These are phyloP conservation scores for Suillus clintonianus DNA, from an alignment of 768 basidiomycete species.

Conservation along the genomic window DNA sequence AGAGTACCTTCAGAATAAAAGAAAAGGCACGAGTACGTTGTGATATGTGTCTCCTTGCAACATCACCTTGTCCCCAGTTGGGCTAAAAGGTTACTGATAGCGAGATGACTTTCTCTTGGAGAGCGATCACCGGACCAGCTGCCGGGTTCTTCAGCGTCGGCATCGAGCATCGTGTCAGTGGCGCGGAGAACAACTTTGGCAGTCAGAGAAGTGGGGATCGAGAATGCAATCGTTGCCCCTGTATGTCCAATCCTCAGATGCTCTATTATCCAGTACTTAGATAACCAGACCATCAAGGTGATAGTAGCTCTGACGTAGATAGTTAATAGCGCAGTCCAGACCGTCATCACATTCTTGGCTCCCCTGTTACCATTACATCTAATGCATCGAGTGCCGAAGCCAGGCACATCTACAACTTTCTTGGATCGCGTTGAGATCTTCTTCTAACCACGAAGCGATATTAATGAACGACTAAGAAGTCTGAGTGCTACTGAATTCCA, in stretches of 20 bases:
- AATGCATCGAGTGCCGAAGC: neutral
- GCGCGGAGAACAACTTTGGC: slow-evolving; percentile 46
- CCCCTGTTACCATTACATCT: too few relatives aligned
- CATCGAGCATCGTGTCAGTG: neutral
- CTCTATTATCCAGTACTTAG: slow-evolving; percentile 15
- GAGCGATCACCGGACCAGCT: slow-evolving; percentile 38
- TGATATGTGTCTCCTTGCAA: neutral
- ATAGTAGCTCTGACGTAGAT: neutral
- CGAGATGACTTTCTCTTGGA: slow-evolving; percentile 64
- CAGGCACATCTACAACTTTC: neutral
- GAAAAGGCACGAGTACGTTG: neutral
- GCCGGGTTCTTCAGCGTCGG: neutral
- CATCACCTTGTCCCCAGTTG: neutral
- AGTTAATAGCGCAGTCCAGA: neutral
- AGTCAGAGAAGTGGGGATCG: slow-evolving; percentile 60
- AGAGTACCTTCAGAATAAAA: neutral
- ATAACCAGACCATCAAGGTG: neutral
- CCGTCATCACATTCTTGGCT: neutral
- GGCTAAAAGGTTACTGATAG: slow-evolving; percentile 7
- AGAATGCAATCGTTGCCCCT: slow-evolving; percentile 87
- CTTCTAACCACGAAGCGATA: neutral
- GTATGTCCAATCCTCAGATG: slow-evolving; percentile 69
- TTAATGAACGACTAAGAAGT: neutral
- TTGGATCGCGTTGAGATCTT: neutral
- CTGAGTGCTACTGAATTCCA: neutral